These are phyloP conservation scores for Xylaria bambusicola DNA, from an alignment of 495 filamentous ascomycete species.

Conservation along the genomic window DNA sequence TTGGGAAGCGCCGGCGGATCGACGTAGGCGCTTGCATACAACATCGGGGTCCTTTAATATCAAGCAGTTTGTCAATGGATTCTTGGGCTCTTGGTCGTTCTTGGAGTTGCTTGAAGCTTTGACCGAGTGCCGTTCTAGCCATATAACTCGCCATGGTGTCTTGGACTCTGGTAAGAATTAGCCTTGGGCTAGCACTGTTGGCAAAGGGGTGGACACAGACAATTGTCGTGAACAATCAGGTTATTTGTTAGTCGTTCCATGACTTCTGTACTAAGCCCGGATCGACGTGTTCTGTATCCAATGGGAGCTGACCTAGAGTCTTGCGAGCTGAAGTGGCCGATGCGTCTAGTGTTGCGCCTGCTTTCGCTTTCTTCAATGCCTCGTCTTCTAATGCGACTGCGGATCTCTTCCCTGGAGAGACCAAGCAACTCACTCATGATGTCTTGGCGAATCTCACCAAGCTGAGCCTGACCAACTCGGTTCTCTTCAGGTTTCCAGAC, in stretches of 20 bases:
- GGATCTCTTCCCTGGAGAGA: constrained; percentile 44
- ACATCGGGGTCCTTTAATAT: constrained; percentile 5
- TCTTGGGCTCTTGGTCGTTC: constrained; percentile 6
- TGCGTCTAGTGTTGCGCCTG: constrained; percentile 27
- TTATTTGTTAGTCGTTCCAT: constrained; percentile 29
- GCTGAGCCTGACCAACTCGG: constrained; percentile 32
- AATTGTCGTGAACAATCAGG: constrained; percentile 28
- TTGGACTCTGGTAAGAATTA: constrained; percentile 17
- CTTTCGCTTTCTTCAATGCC: constrained; percentile 25
- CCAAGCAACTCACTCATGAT: constrained; percentile 43
- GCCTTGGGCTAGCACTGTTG: constrained; percentile 18
- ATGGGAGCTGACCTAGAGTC: constrained; percentile 22
- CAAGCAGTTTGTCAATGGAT: neutral
- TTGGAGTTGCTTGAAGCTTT: neutral
- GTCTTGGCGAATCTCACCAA: constrained; percentile 40
- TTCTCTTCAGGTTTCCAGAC: constrained; percentile 33
- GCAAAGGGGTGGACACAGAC: constrained; percentile 25
- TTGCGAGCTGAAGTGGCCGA: constrained; percentile 24
- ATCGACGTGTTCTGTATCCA: neutral
- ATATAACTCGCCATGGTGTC: constrained; percentile 21
- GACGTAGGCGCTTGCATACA: neutral
- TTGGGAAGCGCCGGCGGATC: constrained; percentile 6
- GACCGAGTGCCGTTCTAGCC: constrained; percentile 13
- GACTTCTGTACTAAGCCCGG: neutral
- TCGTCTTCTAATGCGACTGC: constrained; percentile 33